Evolutionary conservation across 2,329 filamentous ascomycete species (phyloP), one percentile per base, ranked within the genome.

Genomic region (Rachicladosporium sp.): DNA sequence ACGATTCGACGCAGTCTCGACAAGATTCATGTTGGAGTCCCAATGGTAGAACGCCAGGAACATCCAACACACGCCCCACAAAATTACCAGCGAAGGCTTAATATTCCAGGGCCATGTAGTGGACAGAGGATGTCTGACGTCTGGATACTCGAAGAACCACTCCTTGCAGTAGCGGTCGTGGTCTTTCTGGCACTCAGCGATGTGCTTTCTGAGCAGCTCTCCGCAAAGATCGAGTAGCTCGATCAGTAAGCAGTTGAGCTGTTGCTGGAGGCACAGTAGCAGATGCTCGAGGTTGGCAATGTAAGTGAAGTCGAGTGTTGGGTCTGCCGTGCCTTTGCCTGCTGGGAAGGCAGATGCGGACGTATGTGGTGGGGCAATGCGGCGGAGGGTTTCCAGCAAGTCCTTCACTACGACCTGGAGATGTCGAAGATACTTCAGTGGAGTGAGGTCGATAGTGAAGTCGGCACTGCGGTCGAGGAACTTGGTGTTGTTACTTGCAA

Each of bases 241-340:
- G 27, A 33, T 13, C n/a, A 58, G 42, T 2, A 43, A 38, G 8
- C 46, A 37, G 12, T 62, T 45, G 12, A 66, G 51, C 42, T 56
- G 51, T n/a, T 57, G 36, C 36, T 55, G 55, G 11, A 66, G 51
- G 39, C 57, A 55, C 40, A 62, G 45, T 36, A 68, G 53, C 29
- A 67, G 42, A 44, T 67, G 62, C 46, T 63, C 56, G 41, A 67
- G 60, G 47, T 67, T 68, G 11, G 64, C 63, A 33, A 62, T 46
- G 45, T 38, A 46, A 7, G 46, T 56, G 29, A 59, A 58, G 44
- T 64, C 58, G 8, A 60, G 49, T 27, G 42, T 41, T 11, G 56
- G 46, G 10, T 44, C 40, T 7, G 33, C 54, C 11, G 54, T 39
- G 10, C 54, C 47, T 21, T 51, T 46, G 31, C 57, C 55, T 3